A percentile compares a stretch with the other conserved stretches of the same genome.
These are phyloP conservation scores for Zymoseptoria pseudotritici DNA, from an alignment of 2,329 filamentous ascomycete genomes.

Conservation along the genomic window DNA sequence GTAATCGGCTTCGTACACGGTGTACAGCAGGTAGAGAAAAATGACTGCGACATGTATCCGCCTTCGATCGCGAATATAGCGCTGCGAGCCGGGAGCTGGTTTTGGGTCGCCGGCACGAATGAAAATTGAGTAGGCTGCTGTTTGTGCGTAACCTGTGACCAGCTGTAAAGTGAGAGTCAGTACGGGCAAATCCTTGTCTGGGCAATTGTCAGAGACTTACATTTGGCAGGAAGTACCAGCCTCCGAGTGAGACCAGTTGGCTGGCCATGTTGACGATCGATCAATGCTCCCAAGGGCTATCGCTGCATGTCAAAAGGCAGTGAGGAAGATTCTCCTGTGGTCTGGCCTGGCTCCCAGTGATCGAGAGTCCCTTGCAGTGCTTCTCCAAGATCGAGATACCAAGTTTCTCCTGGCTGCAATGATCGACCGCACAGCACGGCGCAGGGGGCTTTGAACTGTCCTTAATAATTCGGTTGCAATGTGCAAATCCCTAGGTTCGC, in stretches of 20 bases:
- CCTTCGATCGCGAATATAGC: constrained; percentile 66
- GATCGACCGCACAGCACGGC: not conserved
- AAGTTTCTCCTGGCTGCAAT: not conserved
- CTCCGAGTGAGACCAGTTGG: constrained; percentile 47
- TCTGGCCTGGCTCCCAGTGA: not conserved
- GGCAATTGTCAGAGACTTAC: constrained; percentile 33
- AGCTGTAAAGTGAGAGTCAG: constrained; percentile 45
- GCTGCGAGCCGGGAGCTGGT: constrained; percentile 59
- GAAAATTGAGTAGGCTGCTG: constrained; percentile 76
- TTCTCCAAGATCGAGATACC: not conserved
- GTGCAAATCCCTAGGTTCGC: not conserved
- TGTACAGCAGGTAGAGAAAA: constrained; percentile 77
- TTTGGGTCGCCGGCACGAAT: constrained; percentile 84
- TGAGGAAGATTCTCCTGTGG: not conserved
- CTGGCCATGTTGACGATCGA: constrained; percentile 29
- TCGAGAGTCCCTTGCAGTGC: not conserved
- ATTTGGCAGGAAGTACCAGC: constrained; percentile 56
- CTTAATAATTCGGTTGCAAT: not conserved
- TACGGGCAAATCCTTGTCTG: not conserved
- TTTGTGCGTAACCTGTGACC: constrained; percentile 68
- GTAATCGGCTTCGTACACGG: constrained; percentile 84
- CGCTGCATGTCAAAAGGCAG: constrained; percentile 2
- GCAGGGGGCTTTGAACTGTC: not conserved
- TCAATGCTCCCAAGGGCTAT: not conserved
- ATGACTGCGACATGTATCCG: constrained; percentile 80